Evolutionary conservation across 352 stramenopile species (phyloP), one percentile per base, ranked within the genome.

Genomic region (Phytophthora sp.): DNA sequence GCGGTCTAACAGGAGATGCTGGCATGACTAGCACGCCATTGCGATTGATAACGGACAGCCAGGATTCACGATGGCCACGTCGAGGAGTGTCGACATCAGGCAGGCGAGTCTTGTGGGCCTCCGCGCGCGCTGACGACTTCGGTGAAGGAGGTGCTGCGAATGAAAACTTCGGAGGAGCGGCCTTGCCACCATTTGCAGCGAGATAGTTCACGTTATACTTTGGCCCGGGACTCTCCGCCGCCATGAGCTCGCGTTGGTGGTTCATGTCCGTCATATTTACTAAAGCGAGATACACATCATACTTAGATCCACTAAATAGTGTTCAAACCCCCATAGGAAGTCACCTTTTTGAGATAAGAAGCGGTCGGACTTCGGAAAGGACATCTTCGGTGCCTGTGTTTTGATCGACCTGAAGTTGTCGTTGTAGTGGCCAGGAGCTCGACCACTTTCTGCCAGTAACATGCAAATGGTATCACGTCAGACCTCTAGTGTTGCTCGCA

Each of bases 261-360:
- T 62, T 61, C 34, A 57, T 62, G 17, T 73, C 80, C 13, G 82
- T 92, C 64, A 90, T 79, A 52, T 74, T 92, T 1, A 93, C 85
- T 94, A 46, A 24, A n/a, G 7, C 4, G 28, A 13, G 9, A 13
- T 9, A 1, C 17, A 43, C 15, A 43, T 20, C 12, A 4, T n/a
- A 21, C 5, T 43, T 26, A 43, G 35, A 43, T 18, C 13, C 15
- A 18, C 24, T 12, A 18, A 41, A 41, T 15, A 38, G 0, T 38
- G 32, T 1, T 38, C n/a, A 41, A 5, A 41, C 12, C 12, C 2
- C 12, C 32, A 12, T 5, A 41, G 18, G n/a, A 9, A 41, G 15
- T 18, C 34, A 94, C 85, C 83, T 88, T 87, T 90, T 61, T 94
- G 86, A 1, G 86, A 93, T 34, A 92, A 56, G 58, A 94, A 94